These are phyloP conservation scores for Camillea tinctor DNA, from an alignment of 2,329 filamentous ascomycete species.

Conservation along the genomic window DNA sequence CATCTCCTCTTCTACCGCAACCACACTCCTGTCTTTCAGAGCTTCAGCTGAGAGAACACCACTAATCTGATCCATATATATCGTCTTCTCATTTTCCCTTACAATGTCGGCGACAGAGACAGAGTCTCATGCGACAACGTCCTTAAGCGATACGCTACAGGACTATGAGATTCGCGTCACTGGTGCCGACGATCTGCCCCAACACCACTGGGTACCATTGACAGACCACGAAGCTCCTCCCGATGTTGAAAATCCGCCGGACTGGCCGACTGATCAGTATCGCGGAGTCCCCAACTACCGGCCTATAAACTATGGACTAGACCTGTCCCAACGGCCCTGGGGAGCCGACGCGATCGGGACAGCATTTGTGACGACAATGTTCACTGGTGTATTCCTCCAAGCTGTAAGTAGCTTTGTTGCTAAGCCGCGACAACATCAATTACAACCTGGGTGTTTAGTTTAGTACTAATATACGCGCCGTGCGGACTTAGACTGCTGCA, in stretches of 20 bases:
- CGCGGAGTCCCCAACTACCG: conserved; percentile 30
- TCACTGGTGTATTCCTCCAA: conserved; percentile 28
- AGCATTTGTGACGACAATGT: conserved; percentile 28
- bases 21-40: no score
- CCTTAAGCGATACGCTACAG: conserved; percentile 19
- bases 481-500: not conserved
- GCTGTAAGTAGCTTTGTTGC: conserved; percentile 20
- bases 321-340: conserved; percentile 23
- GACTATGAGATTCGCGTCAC: conserved; percentile 32
- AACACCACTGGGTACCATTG: conserved; percentile 16
- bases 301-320: conserved; percentile 26
- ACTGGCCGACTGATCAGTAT: conserved; percentile 22
- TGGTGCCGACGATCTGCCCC: conserved; percentile 11
- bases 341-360: conserved; percentile 24
- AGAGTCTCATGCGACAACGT: conserved; percentile 23
- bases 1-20: no score
- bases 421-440: not conserved
- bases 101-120: conserved; percentile 24
- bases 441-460: not conserved
- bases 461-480: not conserved
- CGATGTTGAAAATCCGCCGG: conserved; percentile 23
- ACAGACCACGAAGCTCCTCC: conserved; percentile 17
- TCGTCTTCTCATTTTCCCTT: not conserved
- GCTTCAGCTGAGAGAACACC: not conserved
- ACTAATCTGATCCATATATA: not conserved